A percentile compares a stretch with the other conserved stretches of the same genome.
Evolutionary conservation across 208 protist genomes (phyloP).

Genomic region (Trichomonas gallinae): DNA sequence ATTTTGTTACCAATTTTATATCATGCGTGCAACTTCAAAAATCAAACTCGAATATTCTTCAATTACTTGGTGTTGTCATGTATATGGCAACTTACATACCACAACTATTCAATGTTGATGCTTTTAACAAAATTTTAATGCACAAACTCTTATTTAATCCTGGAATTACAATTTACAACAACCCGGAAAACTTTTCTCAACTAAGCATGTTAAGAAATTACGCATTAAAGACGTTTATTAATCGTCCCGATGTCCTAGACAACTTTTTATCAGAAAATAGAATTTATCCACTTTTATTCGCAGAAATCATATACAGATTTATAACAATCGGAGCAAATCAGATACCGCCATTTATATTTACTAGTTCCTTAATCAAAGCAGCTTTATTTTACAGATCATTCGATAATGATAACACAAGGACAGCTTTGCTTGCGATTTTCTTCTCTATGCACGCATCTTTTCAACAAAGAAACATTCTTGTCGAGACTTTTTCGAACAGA

Average conservation of each 20-base stretch:
- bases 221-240: neutral
- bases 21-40: neutral
- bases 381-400: neutral
- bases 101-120: neutral
- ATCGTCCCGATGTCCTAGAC: neutral
- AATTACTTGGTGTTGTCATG: neutral
- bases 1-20: neutral
- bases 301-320: neutral
- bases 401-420: neutral
- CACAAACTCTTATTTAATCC: neutral
- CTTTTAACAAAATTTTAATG: neutral
- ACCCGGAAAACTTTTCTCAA: neutral
- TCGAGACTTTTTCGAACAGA: neutral
- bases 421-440: neutral
- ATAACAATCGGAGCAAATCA: neutral
- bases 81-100: neutral
- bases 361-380: neutral
- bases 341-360: neutral
- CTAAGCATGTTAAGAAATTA: neutral
- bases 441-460: neutral
- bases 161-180: neutral
- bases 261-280: neutral
- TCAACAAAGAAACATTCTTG: neutral
- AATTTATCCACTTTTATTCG: neutral
- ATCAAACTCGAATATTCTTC: neutral